Percentiles rank a stretch among this genome's conserved stretches.
Conservation (phyloP, 2,329 filamentous ascomycete species). For the Penicillium sp. region DNA sequence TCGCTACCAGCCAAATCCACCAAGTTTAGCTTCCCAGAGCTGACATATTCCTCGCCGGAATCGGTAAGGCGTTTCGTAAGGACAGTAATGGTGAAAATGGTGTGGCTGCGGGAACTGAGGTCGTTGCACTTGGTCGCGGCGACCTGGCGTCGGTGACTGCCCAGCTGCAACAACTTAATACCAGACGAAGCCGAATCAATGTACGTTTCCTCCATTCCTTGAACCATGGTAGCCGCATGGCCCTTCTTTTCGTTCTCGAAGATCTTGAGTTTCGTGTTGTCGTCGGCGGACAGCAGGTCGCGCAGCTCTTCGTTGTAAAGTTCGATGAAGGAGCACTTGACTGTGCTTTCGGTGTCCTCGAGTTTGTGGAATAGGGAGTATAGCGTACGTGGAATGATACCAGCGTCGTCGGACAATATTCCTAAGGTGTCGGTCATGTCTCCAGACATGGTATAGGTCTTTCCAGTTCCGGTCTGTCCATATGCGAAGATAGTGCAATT, state of each 20-base stretch:
- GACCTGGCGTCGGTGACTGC: slow-evolving; percentile 93
- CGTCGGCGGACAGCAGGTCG: slow-evolving; percentile 80
- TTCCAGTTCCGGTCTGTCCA: slow-evolving; percentile 95
- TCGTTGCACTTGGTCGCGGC: slow-evolving; percentile 99
- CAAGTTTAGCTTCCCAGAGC: slow-evolving; percentile 89
- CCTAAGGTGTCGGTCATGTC: slow-evolving; percentile 88
- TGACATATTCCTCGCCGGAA: slow-evolving; percentile 84
- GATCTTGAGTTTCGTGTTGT: slow-evolving; percentile 85
- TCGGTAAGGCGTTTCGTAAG: slow-evolving; percentile 80
- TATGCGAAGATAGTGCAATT: slow-evolving; percentile 99
- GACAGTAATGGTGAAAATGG: slow-evolving; percentile 92
- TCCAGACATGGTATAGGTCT: slow-evolving; percentile 99
- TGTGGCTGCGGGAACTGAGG: slow-evolving; percentile 93
- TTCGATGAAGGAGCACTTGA: slow-evolving; percentile 98
- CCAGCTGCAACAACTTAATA: slow-evolving; percentile 82
- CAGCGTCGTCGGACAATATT: slow-evolving; percentile 83
- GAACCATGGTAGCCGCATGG: slow-evolving; percentile 78
- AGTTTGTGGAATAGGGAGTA: slow-evolving; percentile 84
- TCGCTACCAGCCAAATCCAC: slow-evolving; percentile 97
- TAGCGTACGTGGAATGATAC: slow-evolving; percentile 89
- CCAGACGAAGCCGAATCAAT: slow-evolving; percentile 82
- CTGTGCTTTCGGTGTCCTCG: slow-evolving; percentile 77
- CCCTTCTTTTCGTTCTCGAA: slow-evolving; percentile 85
- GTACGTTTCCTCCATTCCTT: slow-evolving; percentile 96
- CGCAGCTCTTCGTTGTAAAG: slow-evolving; percentile 97